These are phyloP conservation scores for Pleurotus djamor DNA, from an alignment of 768 basidiomycete species.

Conservation along the genomic window DNA sequence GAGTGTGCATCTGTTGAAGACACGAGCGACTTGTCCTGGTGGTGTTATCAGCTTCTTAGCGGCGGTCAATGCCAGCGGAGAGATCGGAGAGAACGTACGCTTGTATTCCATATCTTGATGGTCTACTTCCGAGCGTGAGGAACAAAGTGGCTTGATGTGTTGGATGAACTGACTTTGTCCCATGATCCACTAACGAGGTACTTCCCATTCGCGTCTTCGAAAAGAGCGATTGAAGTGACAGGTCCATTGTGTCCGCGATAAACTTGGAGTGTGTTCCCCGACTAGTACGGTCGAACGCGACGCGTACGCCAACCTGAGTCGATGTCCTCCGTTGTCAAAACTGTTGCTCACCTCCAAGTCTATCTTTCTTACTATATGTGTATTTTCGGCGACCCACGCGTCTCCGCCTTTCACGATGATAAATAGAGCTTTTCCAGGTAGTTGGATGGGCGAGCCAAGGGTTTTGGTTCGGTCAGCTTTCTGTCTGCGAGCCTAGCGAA, in stretches of 20 bases:
- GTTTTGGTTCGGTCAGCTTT: constrained; percentile 72
- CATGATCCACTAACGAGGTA: constrained; percentile 88
- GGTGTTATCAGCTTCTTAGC: not conserved
- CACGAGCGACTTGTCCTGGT: constrained; percentile 67
- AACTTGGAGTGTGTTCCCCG: constrained; percentile 72
- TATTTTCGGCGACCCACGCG: constrained; percentile 90
- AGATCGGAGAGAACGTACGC: constrained; percentile 40
- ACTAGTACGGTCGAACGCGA: constrained; percentile 40
- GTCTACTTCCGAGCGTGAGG: constrained; percentile 44
- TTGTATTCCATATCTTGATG: constrained; percentile 83
- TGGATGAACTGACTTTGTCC: constrained; percentile 65
- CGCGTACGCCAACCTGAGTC: not conserved
- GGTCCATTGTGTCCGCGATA: constrained; percentile 89
- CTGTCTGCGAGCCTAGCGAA: constrained; percentile 57
- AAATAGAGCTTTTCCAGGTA: constrained; percentile 72
- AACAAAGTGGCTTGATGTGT: not conserved
- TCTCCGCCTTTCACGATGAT: constrained; percentile 61
- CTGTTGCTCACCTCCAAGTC: constrained; percentile 63
- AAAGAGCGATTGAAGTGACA: constrained; percentile 80
- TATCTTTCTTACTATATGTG: constrained; percentile 67
- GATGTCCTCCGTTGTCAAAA: not conserved
- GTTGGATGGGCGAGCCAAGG: constrained; percentile 76
- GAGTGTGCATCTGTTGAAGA: constrained; percentile 76
- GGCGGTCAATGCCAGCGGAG: constrained; percentile 1
- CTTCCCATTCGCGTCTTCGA: constrained; percentile 33